Evolutionary conservation across 441 rosid species (phyloP).

Genomic region (Euphorbia celastroides): DNA sequence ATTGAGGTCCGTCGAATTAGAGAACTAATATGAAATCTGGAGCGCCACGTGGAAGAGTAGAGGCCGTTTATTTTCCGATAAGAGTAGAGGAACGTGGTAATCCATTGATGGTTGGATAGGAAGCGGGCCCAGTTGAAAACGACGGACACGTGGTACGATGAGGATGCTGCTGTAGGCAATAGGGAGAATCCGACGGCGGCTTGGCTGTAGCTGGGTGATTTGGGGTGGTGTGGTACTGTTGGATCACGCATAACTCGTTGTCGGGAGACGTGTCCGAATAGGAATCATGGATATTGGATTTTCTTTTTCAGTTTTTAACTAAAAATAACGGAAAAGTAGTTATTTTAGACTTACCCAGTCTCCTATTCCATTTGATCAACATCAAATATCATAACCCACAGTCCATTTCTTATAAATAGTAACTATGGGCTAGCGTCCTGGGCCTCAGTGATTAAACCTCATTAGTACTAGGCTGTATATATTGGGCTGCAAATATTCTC

Average conservation of each 20-base stretch:
- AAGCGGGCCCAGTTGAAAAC: neutral
- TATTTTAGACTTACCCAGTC: too few relatives aligned
- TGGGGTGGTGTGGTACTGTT: neutral
- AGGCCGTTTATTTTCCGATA: constrained; percentile 23
- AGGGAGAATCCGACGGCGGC: constrained; percentile 16
- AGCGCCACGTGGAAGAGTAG: constrained; percentile 8
- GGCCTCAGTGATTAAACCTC: too few relatives aligned
- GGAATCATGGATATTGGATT: neutral
- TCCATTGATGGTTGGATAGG: constrained; percentile 10
- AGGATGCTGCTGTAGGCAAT: neutral
- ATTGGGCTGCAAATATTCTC: too few relatives aligned
- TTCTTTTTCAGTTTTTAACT: neutral
- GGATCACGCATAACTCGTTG: constrained; percentile 11
- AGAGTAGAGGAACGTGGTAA: constrained; percentile 12
- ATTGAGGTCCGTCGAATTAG: constrained; percentile 21
- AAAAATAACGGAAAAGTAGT: too few relatives aligned
- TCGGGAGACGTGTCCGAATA: constrained; percentile 6
- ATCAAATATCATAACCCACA: too few relatives aligned
- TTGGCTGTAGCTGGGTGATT: neutral
- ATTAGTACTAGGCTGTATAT: too few relatives aligned
- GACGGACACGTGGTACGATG: constrained; percentile 10
- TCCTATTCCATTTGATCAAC: too few relatives aligned
- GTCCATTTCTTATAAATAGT: too few relatives aligned
- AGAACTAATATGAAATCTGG: constrained; percentile 7
- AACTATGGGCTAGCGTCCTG: too few relatives aligned